Evolutionary conservation across 1,139 yeast genomes (phyloP), one percentile per base, ranked within the genome.

Genomic region (Sugiyamaella castrensis): DNA sequence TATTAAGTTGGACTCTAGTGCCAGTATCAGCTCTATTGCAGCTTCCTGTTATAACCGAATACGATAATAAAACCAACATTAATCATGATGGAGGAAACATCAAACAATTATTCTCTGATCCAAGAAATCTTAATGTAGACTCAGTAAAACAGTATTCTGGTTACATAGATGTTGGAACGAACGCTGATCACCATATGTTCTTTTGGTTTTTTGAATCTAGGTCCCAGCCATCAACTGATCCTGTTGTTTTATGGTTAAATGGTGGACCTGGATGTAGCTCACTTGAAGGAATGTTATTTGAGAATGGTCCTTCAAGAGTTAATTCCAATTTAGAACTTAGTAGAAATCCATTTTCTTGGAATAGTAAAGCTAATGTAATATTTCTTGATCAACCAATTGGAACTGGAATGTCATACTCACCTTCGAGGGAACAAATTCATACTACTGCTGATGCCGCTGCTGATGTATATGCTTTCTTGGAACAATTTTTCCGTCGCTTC

Each of bases 391-490:
- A 83, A 67, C 89, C 89, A 3, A 82, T 81, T 36, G 82, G 82
- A 46, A 84, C 82, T 27, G 96, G 95, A 15, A 86, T 81, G 66
- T 84, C 94, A 1, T 83, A 82, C 63, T 77, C 58, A 2, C 34
- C 46, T 9, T 56, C 40, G 15, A 35, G 45, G 4, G 39, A 41
- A 11, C 28, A 35, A 4, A 54, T 58, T 16, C 44, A 44, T n/a
- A 53, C 50, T 35, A 53, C 62, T 9, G 82, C 83, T 47, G 88
- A 94, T 47, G 98, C 98, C 24, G 96, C 95, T 58, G 76, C 84
- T 68, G 98, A 92, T 66, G 96, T 89, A 31, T 87, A 87, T 60
- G 95, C 96, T 1, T 91, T 92, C 71, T 77, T 92, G 69, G 84
- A 86, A 64, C 77, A 91, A 65, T 92, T 92, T 75, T 92, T 86